phyloP scores from a whole-genome alignment of 495 filamentous ascomycete species.

The Hyaloscypha hepaticicola region DNA sequence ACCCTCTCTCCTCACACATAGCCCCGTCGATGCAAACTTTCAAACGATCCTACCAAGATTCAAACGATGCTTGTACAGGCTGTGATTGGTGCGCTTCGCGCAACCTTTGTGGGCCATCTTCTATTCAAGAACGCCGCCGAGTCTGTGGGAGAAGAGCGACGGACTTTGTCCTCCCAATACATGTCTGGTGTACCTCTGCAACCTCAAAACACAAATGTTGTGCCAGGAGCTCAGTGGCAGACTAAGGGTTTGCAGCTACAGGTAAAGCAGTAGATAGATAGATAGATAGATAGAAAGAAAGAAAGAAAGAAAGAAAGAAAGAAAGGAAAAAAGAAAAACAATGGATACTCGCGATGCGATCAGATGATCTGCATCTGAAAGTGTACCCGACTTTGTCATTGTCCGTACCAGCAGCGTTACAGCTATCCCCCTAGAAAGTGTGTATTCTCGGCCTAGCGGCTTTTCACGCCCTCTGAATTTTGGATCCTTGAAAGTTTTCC shows the following conservation, averaged over 20 bases:
- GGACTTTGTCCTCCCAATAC: not conserved
- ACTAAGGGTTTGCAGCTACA: not conserved
- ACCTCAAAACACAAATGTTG: not conserved
- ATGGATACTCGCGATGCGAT: not conserved
- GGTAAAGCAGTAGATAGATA: not conserved
- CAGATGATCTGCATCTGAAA: not conserved
- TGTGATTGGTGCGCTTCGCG: conserved; percentile 7
- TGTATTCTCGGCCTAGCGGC: too few relatives aligned
- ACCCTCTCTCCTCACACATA: conserved; percentile 18
- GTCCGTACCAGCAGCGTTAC: not conserved
- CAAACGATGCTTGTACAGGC: not conserved
- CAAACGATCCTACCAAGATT: conserved; percentile 12
- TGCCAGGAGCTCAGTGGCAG: not conserved
- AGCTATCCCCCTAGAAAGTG: too few relatives aligned
- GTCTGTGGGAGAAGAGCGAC: not conserved
- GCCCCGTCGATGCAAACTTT: conserved; percentile 6
- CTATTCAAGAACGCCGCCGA: not conserved
- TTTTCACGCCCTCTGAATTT: too few relatives aligned
- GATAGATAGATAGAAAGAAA: not conserved
- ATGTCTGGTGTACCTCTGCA: not conserved
- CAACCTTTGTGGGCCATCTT: conserved; percentile 4
- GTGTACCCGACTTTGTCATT: not conserved
- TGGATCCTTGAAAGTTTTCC: too few relatives aligned
- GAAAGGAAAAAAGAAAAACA: not conserved
- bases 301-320: too few relatives aligned